Base-by-base conservation (phyloP, 805 yeast genomes). In the Starmerella cellae region DNA sequence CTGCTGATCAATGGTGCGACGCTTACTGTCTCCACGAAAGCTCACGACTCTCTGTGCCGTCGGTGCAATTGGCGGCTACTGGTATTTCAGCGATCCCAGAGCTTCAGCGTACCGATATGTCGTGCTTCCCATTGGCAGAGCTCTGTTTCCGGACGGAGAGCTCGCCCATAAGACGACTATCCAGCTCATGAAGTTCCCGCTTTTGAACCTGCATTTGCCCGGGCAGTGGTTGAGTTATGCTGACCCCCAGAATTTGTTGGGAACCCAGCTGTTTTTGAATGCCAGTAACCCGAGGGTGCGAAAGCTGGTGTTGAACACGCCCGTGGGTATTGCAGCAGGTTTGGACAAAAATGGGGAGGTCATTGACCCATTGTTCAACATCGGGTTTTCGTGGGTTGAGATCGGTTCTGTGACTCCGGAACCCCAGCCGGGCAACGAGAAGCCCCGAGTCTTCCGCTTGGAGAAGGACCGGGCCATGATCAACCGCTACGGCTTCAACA, bases 261-360 rank as follows among this genome's bases (percentile, higher is more conserved):
- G 44, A 10, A 58, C 58, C 10, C 45, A 51, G 21, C 49, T 61
- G 14, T 61, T 60, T 38, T 35, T 31, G 23, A 17, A 28, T 20
- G 29, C 41, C 18, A 17, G 3, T 4, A 27, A 24, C 5, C 56
- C 58, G 10, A 46, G 53, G 21, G 63, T 59, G 32, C 43, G 48
- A 20, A 51, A 57, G 18, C 37, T 61, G 42, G 64, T 55, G 0
- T 63, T 88, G 57, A 69, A 70, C 18, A 77, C 79, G 43, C 96
- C 97, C 20, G 67, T 88, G 38, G 96, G 96, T 13, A 70, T 87
- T 54, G 96, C 97, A 38, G 97, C 97, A 21, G 97, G 97, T 11
- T 71, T 88, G 50, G 97, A 88, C 61, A 88, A 88, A 63, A 79
- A 87, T 55, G 97, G 83, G 40, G 94, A 84, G 56, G 94, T 83